Evolutionary conservation across 202 grass and related monocot species (phyloP).

Genomic region (Schoenoplectus triqueter): DNA sequence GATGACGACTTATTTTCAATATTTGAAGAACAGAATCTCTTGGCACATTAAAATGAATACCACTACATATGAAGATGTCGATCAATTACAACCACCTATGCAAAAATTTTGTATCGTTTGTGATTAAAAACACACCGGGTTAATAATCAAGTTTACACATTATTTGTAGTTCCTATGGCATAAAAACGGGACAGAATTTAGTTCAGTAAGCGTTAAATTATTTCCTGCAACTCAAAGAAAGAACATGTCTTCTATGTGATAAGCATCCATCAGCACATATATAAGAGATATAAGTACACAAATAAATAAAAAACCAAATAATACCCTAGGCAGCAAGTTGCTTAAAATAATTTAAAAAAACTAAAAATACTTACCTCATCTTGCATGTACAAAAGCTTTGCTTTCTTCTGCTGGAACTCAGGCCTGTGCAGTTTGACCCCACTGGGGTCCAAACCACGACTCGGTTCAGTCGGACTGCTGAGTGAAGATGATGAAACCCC

Average conservation of each 20-base stretch:
- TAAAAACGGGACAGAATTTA: not conserved
- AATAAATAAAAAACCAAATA: not conserved
- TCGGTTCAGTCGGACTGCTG: constrained; percentile 30
- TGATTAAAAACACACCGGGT: not conserved
- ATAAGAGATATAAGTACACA: not conserved
- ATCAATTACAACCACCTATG: not conserved
- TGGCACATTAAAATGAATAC: not conserved
- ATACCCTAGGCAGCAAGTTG: too few relatives aligned
- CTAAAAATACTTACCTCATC: constrained; percentile 50
- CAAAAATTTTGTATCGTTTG: constrained; percentile 2
- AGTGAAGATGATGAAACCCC: constrained; percentile 44
- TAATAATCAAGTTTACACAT: not conserved
- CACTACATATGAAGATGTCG: not conserved
- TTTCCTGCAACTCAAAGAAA: constrained; percentile 29
- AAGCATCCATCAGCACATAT: not conserved
- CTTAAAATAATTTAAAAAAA: not conserved
- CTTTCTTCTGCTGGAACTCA: constrained; percentile 63
- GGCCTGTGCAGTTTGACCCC: constrained; percentile 25
- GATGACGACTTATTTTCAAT: not conserved
- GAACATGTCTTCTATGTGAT: constrained; percentile 38
- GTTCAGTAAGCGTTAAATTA: not conserved
- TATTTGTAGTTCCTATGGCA: not conserved
- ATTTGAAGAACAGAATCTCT: not conserved
- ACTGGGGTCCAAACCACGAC: not conserved
- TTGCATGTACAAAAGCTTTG: constrained; percentile 62